Conservation (phyloP, 805 yeast genomes). For the Monosporozyma servazzii region DNA sequence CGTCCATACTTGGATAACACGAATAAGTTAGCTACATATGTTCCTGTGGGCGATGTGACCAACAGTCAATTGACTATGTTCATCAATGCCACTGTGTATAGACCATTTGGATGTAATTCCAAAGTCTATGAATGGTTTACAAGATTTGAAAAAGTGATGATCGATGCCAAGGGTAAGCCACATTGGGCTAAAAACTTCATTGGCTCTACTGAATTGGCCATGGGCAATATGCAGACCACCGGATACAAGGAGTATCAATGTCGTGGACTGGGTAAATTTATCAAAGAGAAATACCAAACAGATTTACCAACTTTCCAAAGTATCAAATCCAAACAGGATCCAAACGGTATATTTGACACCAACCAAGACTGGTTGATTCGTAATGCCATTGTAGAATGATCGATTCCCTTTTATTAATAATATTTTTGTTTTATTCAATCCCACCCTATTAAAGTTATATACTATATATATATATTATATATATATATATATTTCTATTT, state of each 20-base stretch:
- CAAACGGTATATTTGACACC: constrained; percentile 69
- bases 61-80: constrained; percentile 76
- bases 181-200: constrained; percentile 97
- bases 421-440: background rate
- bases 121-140: constrained; percentile 74
- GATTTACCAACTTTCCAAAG: constrained; percentile 52
- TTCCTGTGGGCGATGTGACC: constrained; percentile 36
- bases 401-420: background rate
- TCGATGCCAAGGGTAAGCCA: constrained; percentile 81
- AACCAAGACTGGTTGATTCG: constrained; percentile 72
- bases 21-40: constrained; percentile 50
- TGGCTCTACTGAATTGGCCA: constrained; percentile 40
- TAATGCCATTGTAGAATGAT: constrained; percentile 37
- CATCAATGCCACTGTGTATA: constrained; percentile 88
- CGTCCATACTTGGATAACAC: constrained; percentile 79
- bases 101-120: constrained; percentile 78
- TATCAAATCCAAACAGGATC: constrained; percentile 64
- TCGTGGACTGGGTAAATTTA: constrained; percentile 66
- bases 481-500: too few species aligned
- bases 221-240: constrained; percentile 28
- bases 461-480: too few species aligned
- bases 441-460: too few species aligned
- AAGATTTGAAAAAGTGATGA: constrained; percentile 70
- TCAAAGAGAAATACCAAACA: constrained; percentile 73
- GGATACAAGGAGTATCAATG: constrained; percentile 53